These are phyloP conservation scores for Phoenix dactylifera DNA, from an alignment of 176 grass and related monocot genomes.

Conservation along the genomic window DNA sequence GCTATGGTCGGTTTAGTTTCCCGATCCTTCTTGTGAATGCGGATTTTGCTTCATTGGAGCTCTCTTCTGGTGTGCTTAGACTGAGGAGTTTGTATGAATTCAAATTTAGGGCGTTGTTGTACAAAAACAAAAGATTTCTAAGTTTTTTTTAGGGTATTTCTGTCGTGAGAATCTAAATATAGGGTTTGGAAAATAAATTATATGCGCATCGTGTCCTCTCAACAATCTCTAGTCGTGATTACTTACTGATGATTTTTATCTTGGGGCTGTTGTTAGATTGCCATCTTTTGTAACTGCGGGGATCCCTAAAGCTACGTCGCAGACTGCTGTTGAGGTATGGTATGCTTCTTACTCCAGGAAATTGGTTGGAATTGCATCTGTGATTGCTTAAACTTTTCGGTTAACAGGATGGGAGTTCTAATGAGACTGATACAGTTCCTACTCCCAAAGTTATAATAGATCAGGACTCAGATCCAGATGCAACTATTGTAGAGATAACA, in stretches of 20 bases:
- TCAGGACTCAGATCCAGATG: constrained; percentile 90
- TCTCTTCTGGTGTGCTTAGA: too few species aligned
- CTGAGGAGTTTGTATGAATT: too few species aligned
- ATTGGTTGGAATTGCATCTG: constrained; percentile 38
- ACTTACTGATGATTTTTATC: constrained; percentile 5
- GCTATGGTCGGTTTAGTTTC: not conserved
- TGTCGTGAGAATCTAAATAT: too few species aligned
- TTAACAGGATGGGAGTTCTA: constrained; percentile 62
- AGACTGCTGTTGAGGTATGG: constrained; percentile 77
- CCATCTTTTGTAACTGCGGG: constrained; percentile 32
- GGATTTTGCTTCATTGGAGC: not conserved
- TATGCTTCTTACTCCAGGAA: constrained; percentile 27
- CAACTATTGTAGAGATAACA: constrained; percentile 91
- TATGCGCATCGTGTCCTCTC: not conserved
- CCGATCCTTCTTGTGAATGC: not conserved
- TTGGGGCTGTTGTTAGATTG: constrained; percentile 17
- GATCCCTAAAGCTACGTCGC: constrained; percentile 58
- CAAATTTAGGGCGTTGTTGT: too few species aligned
- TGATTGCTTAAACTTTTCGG: constrained; percentile 34
- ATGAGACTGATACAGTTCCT: constrained; percentile 62
- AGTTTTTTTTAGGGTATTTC: too few species aligned
- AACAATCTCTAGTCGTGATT: not conserved
- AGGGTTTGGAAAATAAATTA: too few species aligned
- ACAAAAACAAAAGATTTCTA: too few species aligned
- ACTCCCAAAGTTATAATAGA: constrained; percentile 97